Conservation (phyloP, 495 filamentous ascomycete species). For the Hyaloscypha finlandica region DNA sequence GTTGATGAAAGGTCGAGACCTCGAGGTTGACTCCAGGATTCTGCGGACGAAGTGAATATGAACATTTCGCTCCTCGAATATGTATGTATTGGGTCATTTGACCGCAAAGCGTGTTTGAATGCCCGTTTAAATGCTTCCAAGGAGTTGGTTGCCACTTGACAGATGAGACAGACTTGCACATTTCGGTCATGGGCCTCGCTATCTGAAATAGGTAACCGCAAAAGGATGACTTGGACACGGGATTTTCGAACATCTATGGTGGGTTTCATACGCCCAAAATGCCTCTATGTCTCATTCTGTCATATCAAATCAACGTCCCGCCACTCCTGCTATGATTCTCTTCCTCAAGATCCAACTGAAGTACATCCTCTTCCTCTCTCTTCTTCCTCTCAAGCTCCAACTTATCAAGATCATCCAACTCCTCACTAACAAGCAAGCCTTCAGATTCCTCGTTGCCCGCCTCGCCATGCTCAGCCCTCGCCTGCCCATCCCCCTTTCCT, state of each 20-base stretch:
- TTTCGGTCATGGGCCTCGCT: neutral
- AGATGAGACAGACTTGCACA: too few relatives aligned
- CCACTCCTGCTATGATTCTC: slow-evolving; percentile 13
- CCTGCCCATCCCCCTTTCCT: slow-evolving; percentile 1
- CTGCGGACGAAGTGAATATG: too few relatives aligned
- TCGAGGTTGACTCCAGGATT: too few relatives aligned
- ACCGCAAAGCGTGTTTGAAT: too few relatives aligned
- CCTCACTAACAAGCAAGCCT: slow-evolving; percentile 16
- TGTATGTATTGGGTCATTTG: too few relatives aligned
- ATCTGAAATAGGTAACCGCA: neutral
- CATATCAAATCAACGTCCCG: slow-evolving; percentile 8
- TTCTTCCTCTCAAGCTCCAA: slow-evolving; percentile 10
- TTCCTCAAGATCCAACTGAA: slow-evolving; percentile 21
- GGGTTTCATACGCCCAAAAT: neutral
- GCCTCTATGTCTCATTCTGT: neutral
- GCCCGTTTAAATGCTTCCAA: too few relatives aligned
- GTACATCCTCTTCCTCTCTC: slow-evolving; percentile 26
- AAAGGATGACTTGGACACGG: neutral
- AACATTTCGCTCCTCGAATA: too few relatives aligned
- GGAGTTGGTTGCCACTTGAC: too few relatives aligned
- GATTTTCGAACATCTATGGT: neutral
- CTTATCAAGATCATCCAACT: slow-evolving; percentile 19
- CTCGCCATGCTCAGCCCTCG: slow-evolving; percentile 8
- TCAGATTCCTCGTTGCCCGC: slow-evolving; percentile 11
- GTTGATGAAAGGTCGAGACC: too few relatives aligned